Conservation (phyloP, 225 moss, liverwort and hornwort genomes). For the Thuidium tamariscinum region DNA sequence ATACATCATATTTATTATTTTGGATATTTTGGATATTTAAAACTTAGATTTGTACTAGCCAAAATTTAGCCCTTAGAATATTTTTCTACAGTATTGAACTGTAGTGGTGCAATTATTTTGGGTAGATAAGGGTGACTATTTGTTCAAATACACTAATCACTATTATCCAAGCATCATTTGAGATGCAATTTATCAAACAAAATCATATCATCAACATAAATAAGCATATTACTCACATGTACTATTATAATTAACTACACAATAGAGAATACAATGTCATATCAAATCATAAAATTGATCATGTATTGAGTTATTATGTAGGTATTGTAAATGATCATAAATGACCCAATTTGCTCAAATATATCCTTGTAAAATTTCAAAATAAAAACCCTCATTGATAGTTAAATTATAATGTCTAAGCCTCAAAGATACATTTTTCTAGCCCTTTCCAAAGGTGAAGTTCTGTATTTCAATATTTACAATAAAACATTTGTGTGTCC, state of each 20-base stretch:
- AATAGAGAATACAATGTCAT: not conserved
- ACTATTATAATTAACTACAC: not conserved
- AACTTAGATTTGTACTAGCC: too few relatives aligned
- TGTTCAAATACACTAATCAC: not conserved
- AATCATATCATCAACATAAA: not conserved
- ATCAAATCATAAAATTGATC: not conserved
- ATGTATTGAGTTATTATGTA: not conserved
- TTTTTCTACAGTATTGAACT: not conserved
- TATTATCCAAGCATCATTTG: not conserved
- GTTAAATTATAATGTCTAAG: fast-evolving
- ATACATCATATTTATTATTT: too few relatives aligned
- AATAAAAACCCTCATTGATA: not conserved
- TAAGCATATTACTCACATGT: not conserved
- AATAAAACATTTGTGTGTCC: too few relatives aligned
- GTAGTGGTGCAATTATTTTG: not conserved
- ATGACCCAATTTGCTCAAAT: not conserved
- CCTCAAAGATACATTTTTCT: not conserved
- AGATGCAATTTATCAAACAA: not conserved
- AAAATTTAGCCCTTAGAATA: too few relatives aligned
- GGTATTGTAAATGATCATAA: not conserved
- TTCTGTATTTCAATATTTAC: not conserved
- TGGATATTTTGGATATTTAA: too few relatives aligned
- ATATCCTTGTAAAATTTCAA: not conserved
- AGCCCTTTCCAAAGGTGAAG: not conserved
- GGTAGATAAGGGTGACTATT: not conserved